These are phyloP conservation scores for Syncephalastrum racemosum DNA, from an alignment of 371 early-diverging fungal species.

Conservation along the genomic window DNA sequence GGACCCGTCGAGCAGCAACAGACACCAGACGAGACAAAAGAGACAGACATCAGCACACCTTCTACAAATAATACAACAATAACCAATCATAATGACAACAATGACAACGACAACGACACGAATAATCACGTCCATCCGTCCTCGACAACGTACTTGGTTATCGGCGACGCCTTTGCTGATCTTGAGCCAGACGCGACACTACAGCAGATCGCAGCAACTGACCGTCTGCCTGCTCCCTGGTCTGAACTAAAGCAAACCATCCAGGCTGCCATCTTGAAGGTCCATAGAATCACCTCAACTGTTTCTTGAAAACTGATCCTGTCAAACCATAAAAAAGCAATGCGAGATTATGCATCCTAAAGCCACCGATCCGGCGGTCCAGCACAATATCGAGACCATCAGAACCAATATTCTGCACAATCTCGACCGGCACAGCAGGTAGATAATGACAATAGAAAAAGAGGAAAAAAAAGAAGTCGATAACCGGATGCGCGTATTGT, in stretches of 20 bases:
- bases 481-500: no score
- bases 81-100: no score
- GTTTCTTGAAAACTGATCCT: no score
- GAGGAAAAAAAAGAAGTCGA: background rate
- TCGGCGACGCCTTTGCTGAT: no score
- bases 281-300: background rate
- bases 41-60: no score
- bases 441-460: constrained; percentile 10
- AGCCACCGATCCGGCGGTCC: background rate
- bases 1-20: no score
- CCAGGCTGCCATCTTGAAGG: constrained; percentile 20
- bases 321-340: constrained; percentile 20
- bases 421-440: constrained; percentile 35
- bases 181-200: background rate
- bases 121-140: no score
- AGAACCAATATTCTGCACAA: constrained; percentile 26
- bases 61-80: no score
- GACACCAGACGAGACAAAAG: no score
- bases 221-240: constrained; percentile 23
- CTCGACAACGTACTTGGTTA: no score
- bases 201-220: constrained; percentile 23
- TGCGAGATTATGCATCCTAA: constrained; percentile 26
- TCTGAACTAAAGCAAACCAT: constrained; percentile 16
- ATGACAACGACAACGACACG: no score
- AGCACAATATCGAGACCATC: constrained; percentile 18